Base-by-base conservation (phyloP, 75 land plant species). In the Chamaecyparis obtusa region DNA sequence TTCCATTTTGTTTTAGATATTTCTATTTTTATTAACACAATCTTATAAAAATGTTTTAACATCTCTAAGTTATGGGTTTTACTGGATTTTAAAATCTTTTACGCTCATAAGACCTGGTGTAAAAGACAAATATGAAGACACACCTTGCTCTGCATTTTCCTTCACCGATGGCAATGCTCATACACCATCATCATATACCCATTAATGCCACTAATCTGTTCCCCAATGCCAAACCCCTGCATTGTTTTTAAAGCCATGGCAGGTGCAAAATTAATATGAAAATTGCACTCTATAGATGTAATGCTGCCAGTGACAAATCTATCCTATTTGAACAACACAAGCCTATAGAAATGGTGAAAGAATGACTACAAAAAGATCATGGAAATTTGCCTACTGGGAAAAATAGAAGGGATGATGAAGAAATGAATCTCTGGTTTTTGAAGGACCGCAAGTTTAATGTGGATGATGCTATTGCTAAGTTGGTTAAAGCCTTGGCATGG, bases 391-490 rank as follows among this genome's bases (percentile, higher is more conserved):
- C 95, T 16, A 85, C 89, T n/a, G 99, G 99, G 3, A 94, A 88
- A 79, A 90, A 95, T 87, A 96, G 99, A 85, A 91, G 96, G 88
- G 99, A 98, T 86, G 99, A 98, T 89, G 94, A 95, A 48, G 96
- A 94, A 10, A 93, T 97, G 92, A 91, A 97, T 54, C 91, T 91
- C 16, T 98, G 99, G 99, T 98, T 93, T 85, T 90, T 98, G 81
- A 96, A 95, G 88, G 99, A 98, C 92, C 91, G 99, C 41, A 98
- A 92, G 85, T 96, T 88, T 85, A 86, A 92, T 85, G 94, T 97
- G 72, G 95, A 94, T 81, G 97, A 93, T 3, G 89, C 99, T 39
- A 88, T 92, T 13, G 30, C 88, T 41, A 98, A 98, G 86, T 92
- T 98, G 86, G 89, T 90, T 82, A 95, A 91, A 83, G 93, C 96